These are phyloP conservation scores for Cercospora janseana DNA, from an alignment of 2,329 filamentous ascomycete genomes.

Conservation along the genomic window DNA sequence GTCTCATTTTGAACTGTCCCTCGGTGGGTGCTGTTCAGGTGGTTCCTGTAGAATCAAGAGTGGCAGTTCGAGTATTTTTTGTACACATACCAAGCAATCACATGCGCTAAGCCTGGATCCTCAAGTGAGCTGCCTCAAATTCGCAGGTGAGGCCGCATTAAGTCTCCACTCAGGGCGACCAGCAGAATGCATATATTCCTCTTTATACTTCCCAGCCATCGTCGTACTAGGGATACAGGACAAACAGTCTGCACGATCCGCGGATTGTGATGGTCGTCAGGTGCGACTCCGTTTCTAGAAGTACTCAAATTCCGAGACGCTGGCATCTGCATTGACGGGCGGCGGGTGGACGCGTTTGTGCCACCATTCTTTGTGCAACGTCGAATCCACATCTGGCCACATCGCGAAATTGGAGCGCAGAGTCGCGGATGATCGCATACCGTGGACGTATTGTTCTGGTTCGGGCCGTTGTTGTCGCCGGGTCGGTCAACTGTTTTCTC, in stretches of 20 bases:
- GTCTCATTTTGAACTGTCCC: background rate
- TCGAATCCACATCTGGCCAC: constrained; percentile 7
- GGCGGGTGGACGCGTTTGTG: constrained; percentile 18
- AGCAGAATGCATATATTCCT: constrained; percentile 15
- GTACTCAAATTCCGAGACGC: constrained; percentile 21
- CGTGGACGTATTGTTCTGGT: background rate
- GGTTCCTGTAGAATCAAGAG: background rate
- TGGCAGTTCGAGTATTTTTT: background rate
- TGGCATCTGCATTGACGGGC: constrained; percentile 17
- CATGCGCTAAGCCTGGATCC: background rate
- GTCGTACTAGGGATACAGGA: constrained; percentile 17
- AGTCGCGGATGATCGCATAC: constrained; percentile 10
- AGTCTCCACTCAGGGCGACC: constrained; percentile 9
- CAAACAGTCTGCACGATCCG: constrained; percentile 19
- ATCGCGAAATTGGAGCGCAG: constrained; percentile 5
- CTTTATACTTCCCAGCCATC: constrained; percentile 11
- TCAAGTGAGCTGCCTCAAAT: background rate
- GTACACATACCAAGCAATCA: background rate
- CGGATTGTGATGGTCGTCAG: constrained; percentile 20
- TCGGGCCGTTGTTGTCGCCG: constrained; percentile 1
- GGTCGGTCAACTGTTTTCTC: background rate
- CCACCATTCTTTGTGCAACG: constrained; percentile 17
- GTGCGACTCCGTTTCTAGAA: constrained; percentile 21
- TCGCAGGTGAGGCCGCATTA: constrained; percentile 9
- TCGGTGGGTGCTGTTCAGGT: background rate